A percentile compares a stretch with the other conserved stretches of the same genome.
Evolutionary conservation across 1,139 yeast genomes (phyloP).

Genomic region (Pichia inconspicua): DNA sequence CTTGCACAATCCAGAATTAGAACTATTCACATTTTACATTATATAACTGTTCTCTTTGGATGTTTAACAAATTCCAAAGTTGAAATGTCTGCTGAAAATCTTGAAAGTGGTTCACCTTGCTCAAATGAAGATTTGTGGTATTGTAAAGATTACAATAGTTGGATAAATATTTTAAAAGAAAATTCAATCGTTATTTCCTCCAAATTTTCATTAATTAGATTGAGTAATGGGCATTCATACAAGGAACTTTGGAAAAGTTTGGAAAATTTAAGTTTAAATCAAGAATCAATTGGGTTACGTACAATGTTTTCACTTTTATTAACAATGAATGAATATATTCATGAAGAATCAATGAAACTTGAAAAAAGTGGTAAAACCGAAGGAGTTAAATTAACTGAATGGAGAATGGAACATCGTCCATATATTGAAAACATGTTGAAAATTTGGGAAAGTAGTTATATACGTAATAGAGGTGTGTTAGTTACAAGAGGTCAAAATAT

Average conservation of each 20-base stretch:
- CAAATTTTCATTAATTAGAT: slow-evolving; percentile 42
- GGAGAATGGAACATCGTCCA: slow-evolving; percentile 59
- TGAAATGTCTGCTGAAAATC: slow-evolving; percentile 47
- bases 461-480: slow-evolving; percentile 54
- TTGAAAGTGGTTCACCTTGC: slow-evolving; percentile 73
- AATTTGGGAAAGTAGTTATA: slow-evolving; percentile 58
- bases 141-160: slow-evolving; percentile 46
- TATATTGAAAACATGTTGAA: slow-evolving; percentile 45
- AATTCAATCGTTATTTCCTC: slow-evolving; percentile 36
- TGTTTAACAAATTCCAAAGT: slow-evolving; percentile 59
- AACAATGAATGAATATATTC: slow-evolving; percentile 66
- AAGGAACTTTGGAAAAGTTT: slow-evolving; percentile 42
- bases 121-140: slow-evolving; percentile 63
- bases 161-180: slow-evolving; percentile 40
- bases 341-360: slow-evolving; percentile 37
- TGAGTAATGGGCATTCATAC: slow-evolving; percentile 52
- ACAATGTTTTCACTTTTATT: slow-evolving; percentile 60
- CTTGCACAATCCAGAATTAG: slow-evolving; percentile 79
- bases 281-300: slow-evolving; percentile 40
- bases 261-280: slow-evolving; percentile 35
- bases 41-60: slow-evolving; percentile 64
- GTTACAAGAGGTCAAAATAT: slow-evolving; percentile 46
- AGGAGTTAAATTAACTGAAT: slow-evolving; percentile 37
- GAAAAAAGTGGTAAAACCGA: slow-evolving; percentile 23
- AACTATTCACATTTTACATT: slow-evolving; percentile 72